These are phyloP conservation scores for Eucalyptus cloeziana DNA, from an alignment of 345 rosid genomes.

Conservation along the genomic window DNA sequence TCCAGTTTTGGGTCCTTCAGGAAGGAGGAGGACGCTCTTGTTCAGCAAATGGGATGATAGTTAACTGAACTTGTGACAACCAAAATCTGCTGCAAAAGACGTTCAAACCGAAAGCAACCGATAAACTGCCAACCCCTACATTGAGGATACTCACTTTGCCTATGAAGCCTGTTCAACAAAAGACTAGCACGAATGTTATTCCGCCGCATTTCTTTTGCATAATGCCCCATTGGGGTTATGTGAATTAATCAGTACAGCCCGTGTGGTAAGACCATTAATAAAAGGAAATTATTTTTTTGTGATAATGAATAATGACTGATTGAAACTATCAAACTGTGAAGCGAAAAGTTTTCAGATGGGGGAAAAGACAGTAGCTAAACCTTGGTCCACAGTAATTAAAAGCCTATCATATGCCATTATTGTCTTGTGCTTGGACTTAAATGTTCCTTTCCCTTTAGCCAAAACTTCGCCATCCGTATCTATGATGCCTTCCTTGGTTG, in stretches of 20 bases:
- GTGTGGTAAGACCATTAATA: neutral
- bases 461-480: conserved; percentile 91
- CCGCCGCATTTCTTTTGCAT: neutral
- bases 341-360: conserved; percentile 16
- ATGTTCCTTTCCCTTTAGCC: conserved; percentile 63
- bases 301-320: neutral
- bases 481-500: conserved; percentile 72
- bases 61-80: neutral
- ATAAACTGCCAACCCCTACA: neutral
- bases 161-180: neutral
- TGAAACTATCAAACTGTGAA: neutral
- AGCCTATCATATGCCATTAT: conserved; percentile 61
- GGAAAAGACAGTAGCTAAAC: conserved; percentile 75
- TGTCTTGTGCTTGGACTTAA: conserved; percentile 29
- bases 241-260: neutral
- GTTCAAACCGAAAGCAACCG: neutral
- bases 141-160: neutral
- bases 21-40: neutral
- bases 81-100: neutral
- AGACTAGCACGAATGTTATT: neutral
- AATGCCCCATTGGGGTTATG: neutral
- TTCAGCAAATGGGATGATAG: neutral
- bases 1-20: neutral
- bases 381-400: conserved; percentile 66
- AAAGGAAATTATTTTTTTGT: neutral